These are phyloP conservation scores for Pestalotiopsis sp. DNA, from an alignment of 2,329 filamentous ascomycete species.

Conservation along the genomic window DNA sequence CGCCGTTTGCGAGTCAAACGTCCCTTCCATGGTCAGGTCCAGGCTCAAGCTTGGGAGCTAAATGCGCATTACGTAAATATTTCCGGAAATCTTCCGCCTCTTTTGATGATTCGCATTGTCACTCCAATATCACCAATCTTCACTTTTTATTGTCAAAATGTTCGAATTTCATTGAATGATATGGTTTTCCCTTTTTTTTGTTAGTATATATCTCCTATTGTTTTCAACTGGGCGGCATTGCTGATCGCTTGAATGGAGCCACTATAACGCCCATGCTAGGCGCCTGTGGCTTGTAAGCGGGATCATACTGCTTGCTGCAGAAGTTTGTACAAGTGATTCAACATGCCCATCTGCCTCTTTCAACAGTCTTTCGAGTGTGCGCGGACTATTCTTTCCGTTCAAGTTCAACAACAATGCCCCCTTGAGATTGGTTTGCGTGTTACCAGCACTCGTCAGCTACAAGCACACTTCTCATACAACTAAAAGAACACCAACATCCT, in stretches of 20 bases:
- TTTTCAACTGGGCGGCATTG: too few relatives aligned
- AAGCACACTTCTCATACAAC: background rate
- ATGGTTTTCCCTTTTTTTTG: too few relatives aligned
- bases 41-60: background rate
- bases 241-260: too few relatives aligned
- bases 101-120: background rate
- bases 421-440: background rate
- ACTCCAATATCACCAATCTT: background rate
- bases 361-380: background rate
- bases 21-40: background rate
- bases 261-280: too few relatives aligned
- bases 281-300: too few relatives aligned
- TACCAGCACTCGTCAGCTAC: background rate
- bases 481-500: background rate
- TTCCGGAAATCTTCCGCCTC: background rate
- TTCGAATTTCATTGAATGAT: background rate
- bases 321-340: too few relatives aligned
- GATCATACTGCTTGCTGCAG: too few relatives aligned
- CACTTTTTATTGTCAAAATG: background rate
- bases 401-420: background rate
- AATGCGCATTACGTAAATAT: background rate
- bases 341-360: too few relatives aligned
- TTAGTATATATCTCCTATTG: too few relatives aligned
- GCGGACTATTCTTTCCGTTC: background rate
- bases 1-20: background rate